Percentiles rank a stretch among this genome's conserved stretches.
phyloP scores from a whole-genome alignment of 352 stramenopile genomes.

The Halophytophthora batemanensis region DNA sequence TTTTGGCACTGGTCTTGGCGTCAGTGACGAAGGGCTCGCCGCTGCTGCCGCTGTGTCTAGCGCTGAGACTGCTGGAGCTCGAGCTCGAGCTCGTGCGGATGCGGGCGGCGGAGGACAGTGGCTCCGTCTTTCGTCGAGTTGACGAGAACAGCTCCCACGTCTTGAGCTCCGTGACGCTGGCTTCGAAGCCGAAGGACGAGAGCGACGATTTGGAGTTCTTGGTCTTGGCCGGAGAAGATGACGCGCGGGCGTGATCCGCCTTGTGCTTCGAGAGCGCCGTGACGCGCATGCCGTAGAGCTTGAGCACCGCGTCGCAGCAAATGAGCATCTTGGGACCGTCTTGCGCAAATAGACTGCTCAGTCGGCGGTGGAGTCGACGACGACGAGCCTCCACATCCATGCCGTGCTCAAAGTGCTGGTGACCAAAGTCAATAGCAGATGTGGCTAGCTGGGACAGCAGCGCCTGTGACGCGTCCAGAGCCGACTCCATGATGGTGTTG shows the following conservation, averaged over 20 bases:
- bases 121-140: conserved; percentile 28
- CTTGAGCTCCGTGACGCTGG: conserved; percentile 55
- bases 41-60: too few species aligned
- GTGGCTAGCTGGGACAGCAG: conserved; percentile 65
- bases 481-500: conserved; percentile 56
- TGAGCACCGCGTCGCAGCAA: conserved; percentile 58
- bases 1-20: conserved; percentile 33
- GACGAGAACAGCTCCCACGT: conserved; percentile 47
- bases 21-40: conserved; percentile 3
- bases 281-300: conserved; percentile 59
- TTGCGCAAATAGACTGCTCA: conserved; percentile 63
- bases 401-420: conserved; percentile 57
- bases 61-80: conserved; percentile 2
- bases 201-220: conserved; percentile 51
- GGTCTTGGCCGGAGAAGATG: conserved; percentile 25
- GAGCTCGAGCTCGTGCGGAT: conserved; percentile 3
- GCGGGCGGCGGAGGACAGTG: conserved; percentile 14
- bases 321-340: conserved; percentile 67
- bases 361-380: conserved; percentile 44
- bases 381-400: conserved; percentile 45
- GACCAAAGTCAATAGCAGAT: conserved; percentile 56
- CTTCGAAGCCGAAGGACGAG: conserved; percentile 65
- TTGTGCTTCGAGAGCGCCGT: conserved; percentile 31
- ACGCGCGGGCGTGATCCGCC: conserved; percentile 25
- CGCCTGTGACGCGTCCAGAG: conserved; percentile 65